These are phyloP conservation scores for Trametes sp. DNA, from an alignment of 1,284 basidiomycete genomes.

Conservation along the genomic window DNA sequence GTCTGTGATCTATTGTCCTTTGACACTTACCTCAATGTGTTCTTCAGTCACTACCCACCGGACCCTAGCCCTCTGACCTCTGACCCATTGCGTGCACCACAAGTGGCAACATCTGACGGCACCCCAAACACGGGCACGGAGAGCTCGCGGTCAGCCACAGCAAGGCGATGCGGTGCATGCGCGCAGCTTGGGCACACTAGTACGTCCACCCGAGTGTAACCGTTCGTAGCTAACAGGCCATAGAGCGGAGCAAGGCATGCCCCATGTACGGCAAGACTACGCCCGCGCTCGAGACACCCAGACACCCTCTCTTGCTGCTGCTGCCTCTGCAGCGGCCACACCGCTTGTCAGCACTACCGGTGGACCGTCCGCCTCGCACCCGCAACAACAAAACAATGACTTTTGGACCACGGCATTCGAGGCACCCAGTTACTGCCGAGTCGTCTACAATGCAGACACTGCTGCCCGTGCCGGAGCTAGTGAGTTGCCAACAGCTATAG, in stretches of 20 bases:
- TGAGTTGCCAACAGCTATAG: not conserved
- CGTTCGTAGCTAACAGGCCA: not conserved
- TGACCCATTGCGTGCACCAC: not conserved
- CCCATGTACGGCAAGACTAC: not conserved
- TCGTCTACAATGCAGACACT: not conserved
- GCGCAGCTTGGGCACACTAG: not conserved
- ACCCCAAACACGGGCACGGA: not conserved
- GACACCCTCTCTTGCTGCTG: too few species aligned
- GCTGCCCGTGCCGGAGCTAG: not conserved
- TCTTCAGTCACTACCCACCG: constrained; percentile 8
- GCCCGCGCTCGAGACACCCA: too few species aligned
- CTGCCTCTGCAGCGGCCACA: too few species aligned
- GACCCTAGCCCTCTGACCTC: not conserved
- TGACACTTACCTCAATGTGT: too few species aligned
- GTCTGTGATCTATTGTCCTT: not conserved
- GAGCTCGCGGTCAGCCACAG: not conserved
- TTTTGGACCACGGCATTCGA: not conserved
- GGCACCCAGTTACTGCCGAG: not conserved
- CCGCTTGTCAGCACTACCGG: too few species aligned
- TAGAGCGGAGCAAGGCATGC: not conserved
- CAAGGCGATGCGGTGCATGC: constrained; percentile 1
- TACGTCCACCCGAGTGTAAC: too few species aligned
- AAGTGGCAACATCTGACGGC: not conserved
- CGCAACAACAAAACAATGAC: not conserved
- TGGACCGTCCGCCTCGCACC: not conserved